Evolutionary conservation across 371 early-diverging fungal genomes (phyloP), one percentile per base, ranked within the genome.

Genomic region (Choanephora cucurbitarum): DNA sequence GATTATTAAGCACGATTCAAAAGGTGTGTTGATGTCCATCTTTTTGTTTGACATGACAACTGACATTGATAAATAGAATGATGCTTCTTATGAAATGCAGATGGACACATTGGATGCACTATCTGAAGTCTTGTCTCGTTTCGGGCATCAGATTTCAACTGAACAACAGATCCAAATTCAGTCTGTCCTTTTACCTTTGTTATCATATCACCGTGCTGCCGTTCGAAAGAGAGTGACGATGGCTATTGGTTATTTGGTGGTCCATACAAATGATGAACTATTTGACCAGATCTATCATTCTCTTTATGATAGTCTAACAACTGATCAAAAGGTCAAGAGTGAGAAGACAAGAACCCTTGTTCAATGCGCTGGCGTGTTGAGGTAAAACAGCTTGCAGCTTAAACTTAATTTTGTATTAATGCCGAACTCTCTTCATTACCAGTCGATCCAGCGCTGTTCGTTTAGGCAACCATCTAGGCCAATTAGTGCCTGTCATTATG

Each of bases 81-180:
- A 73, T 50, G 68, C 80, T n/a, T 67, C 85, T 2, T 83, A 88
- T 49, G 89, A 91, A 55, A 85, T 87, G 55, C 87, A 89, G 64
- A 80, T 92, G 72, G 95, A 96, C 64, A 76, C 88, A 2, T 72
- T 96, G 53, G 94, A 94, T 62, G 84, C 92, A 41, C 74, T 97
- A n/a, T 75, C 88, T 10, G 95, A 95, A 46, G 69, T 95, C 2
- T 71, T 95, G 18, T 60, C 77, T 57, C 83, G 90, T 32, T 93
- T 91, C 61, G 94, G 94, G n/a, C 59, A 69, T 33, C 73, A 80
- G 45, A 53, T 85, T 1, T 64, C 82, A 4, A 60, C 77, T 9
- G 77, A 79, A 21, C 66, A 75, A 10, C 87, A 87, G 49, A 70
- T 72, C 15, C 64, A 77, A 23, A 86, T 90, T 22, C 89, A 89